A percentile compares a stretch with the other conserved stretches of the same genome.
Evolutionary conservation across 345 rosid species (phyloP).

Genomic region (Angophora floribunda): DNA sequence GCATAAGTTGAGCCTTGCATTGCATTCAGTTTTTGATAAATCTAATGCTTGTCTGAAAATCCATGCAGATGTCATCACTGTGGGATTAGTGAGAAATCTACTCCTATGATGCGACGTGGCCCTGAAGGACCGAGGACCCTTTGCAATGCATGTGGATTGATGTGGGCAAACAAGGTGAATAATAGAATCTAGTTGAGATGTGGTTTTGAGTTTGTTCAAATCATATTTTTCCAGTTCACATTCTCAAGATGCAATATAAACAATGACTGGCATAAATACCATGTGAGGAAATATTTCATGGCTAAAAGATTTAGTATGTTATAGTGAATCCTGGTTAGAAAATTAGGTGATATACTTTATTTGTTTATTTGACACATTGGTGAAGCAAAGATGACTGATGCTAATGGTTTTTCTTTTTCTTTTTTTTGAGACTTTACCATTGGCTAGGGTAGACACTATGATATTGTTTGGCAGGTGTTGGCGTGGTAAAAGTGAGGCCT

Average conservation of each 20-base stretch:
- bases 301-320: not conserved
- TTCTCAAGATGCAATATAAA: not conserved
- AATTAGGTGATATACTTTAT: not conserved
- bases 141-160: constrained; percentile 97
- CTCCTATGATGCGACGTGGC: constrained; percentile 99
- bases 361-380: not conserved
- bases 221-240: not conserved
- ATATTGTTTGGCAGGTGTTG: not conserved
- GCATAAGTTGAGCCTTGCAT: not conserved
- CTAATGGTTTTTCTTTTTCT: not conserved
- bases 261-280: not conserved
- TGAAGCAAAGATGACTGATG: not conserved
- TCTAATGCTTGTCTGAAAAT: not conserved
- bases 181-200: not conserved
- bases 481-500: not conserved
- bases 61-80: constrained; percentile 74
- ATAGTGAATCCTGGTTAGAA: not conserved
- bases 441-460: not conserved
- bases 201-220: not conserved
- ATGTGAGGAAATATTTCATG: not conserved
- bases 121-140: constrained; percentile 93
- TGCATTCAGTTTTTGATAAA: not conserved
- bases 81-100: constrained; percentile 69
- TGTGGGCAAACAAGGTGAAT: constrained; percentile 83
- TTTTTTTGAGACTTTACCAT: not conserved